phyloP scores from a whole-genome alignment of 371 early-diverging fungal species.

The Mortierella sp. region DNA sequence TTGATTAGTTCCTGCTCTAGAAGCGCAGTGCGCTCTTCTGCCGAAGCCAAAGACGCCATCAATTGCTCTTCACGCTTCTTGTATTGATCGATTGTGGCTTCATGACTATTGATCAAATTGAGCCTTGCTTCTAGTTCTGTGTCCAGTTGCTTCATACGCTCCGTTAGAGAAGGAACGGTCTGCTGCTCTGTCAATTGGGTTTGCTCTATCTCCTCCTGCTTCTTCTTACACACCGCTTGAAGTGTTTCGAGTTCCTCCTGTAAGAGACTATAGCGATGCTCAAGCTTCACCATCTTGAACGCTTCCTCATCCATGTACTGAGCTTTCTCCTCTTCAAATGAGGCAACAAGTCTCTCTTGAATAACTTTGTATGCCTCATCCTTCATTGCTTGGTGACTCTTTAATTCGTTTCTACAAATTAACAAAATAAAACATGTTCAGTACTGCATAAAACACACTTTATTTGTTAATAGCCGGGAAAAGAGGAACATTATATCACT shows the following conservation, averaged over 20 bases:
- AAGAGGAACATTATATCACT: background rate
- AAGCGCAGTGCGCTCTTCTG: slow-evolving; percentile 1
- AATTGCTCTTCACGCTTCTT: slow-evolving; percentile 2
- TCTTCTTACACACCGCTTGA: background rate
- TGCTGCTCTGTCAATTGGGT: background rate
- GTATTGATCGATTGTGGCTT: background rate
- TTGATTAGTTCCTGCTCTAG: background rate
- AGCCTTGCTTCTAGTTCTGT: background rate
- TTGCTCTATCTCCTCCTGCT: background rate
- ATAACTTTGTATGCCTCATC: slow-evolving; percentile 46
- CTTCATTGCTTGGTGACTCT: slow-evolving; percentile 47
- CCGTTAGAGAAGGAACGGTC: background rate
- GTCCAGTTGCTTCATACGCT: slow-evolving; percentile 13
- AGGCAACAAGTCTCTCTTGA: slow-evolving; percentile 27
- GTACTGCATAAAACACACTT: background rate
- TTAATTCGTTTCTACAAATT: slow-evolving; percentile 25
- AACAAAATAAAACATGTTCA: background rate
- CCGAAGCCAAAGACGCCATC: background rate
- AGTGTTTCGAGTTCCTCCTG: slow-evolving; percentile 19
- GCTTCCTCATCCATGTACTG: slow-evolving; percentile 44
- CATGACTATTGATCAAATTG: background rate
- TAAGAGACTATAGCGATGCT: slow-evolving; percentile 20
- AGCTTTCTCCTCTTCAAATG: slow-evolving; percentile 44
- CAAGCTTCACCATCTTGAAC: slow-evolving; percentile 29
- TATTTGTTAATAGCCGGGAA: background rate